Evolutionary conservation across 176 grass and related monocot species (phyloP), one percentile per base, ranked within the genome.

Genomic region (Bromus sterilis): DNA sequence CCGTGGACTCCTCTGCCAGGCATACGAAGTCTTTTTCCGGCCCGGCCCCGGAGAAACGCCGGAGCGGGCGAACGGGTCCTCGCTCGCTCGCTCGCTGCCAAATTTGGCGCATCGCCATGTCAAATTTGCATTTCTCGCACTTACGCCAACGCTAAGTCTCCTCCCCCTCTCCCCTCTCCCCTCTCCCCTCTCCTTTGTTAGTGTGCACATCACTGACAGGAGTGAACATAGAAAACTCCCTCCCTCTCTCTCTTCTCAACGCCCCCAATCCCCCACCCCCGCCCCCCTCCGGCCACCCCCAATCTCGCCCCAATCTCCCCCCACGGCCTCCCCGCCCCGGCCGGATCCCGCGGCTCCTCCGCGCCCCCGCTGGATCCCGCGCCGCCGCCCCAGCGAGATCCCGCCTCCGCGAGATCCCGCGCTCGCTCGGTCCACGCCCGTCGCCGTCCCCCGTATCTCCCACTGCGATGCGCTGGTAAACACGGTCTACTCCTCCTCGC

Each of bases 151-250:
- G 63, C 63, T 66, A 36, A 66, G 36, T 40, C 34, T 23, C 40
- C 39, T 30, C 59, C 8, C 5, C 25, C 59, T 6, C 29, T 56
- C 63, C 1, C 10, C 30, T 33, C 67, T 43, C 67, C 16, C 39
- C 24, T 7, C 8, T 62, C 6, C 4, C 7, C 21, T 16, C 21
- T 4, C 33, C 66, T 61, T 69, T 39, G 68, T 42, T 71, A 71
- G 69, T 73, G 69, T 73, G 69, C 69, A 30, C 69, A 72, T 72
- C 69, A 72, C 69, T 72, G 69, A 72, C 69, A 72, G 44, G 68
- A 71, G 69, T 48, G 41, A 72, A 30, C 69, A 73, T 49, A 73
- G 69, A 49, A 73, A 73, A 73, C 69, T 73, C 25, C 25, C 39
- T 71, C 66, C 7, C 39, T 15, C 36, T 42, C 67, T n/a, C 69